phyloP scores from a whole-genome alignment of 331 rosid genomes.

The Erythrophleum ivorense region DNA sequence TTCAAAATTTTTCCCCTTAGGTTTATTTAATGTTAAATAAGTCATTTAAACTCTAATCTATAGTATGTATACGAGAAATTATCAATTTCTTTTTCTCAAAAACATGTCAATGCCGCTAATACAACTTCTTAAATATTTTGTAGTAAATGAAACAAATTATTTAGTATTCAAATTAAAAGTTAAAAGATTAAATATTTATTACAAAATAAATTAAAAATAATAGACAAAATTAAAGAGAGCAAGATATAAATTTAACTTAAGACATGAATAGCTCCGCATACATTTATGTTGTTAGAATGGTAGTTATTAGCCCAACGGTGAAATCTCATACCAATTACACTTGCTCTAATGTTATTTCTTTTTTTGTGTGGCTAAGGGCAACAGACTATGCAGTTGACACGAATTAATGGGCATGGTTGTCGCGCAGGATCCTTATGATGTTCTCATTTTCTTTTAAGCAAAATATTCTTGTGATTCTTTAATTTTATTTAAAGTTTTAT shows the following conservation, averaged over 20 bases:
- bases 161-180: background rate
- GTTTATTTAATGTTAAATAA: too few species aligned
- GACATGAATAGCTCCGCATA: background rate
- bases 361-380: background rate
- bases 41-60: too few species aligned
- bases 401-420: slow-evolving; percentile 9
- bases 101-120: too few species aligned
- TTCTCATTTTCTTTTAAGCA: too few species aligned
- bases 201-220: too few species aligned
- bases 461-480: background rate
- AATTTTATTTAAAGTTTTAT: background rate
- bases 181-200: background rate
- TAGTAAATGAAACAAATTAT: background rate
- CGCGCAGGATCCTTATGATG: slow-evolving; percentile 8
- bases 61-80: too few species aligned
- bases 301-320: background rate
- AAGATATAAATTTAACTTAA: background rate
- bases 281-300: background rate
- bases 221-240: too few species aligned
- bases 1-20: background rate
- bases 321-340: background rate
- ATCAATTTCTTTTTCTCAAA: too few species aligned
- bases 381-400: background rate
- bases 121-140: too few species aligned
- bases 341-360: background rate